phyloP scores from a whole-genome alignment of 140 eudicot genomes.

The Anethum foeniculum region DNA sequence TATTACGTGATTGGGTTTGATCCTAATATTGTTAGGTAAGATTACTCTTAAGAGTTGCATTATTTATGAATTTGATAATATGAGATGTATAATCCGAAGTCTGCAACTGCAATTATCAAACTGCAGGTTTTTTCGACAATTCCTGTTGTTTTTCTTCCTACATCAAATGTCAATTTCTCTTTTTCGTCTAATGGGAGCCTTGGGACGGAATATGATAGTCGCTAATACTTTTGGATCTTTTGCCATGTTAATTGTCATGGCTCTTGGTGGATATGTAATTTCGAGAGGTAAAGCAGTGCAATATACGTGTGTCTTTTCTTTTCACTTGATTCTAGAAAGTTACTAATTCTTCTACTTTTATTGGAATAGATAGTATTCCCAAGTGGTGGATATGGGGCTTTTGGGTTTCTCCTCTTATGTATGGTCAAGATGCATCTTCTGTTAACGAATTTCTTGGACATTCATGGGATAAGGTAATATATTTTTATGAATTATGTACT shows the following conservation, averaged over 20 bases:
- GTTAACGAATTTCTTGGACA: constrained; percentile 95
- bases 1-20: constrained; percentile 88
- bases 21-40: constrained; percentile 76
- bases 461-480: constrained; percentile 83
- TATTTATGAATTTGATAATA: neutral
- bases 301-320: neutral
- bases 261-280: constrained; percentile 90
- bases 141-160: constrained; percentile 68
- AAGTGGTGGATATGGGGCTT: constrained; percentile 98
- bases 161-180: constrained; percentile 89
- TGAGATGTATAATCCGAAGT: constrained; percentile 8
- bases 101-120: constrained; percentile 7
- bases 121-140: constrained; percentile 75
- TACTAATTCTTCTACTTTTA: constrained; percentile 1
- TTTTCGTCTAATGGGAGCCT: constrained; percentile 88
- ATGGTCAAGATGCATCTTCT: constrained; percentile 91
- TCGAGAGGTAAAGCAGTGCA: constrained; percentile 57
- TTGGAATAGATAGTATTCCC: constrained; percentile 75
- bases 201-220: constrained; percentile 97
- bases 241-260: constrained; percentile 96
- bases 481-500: neutral
- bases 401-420: constrained; percentile 95
- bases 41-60: neutral
- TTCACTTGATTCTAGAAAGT: constrained; percentile 3
- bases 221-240: constrained; percentile 98